phyloP scores from a whole-genome alignment of 306 rosid genomes.

The Trifolium pratense region DNA sequence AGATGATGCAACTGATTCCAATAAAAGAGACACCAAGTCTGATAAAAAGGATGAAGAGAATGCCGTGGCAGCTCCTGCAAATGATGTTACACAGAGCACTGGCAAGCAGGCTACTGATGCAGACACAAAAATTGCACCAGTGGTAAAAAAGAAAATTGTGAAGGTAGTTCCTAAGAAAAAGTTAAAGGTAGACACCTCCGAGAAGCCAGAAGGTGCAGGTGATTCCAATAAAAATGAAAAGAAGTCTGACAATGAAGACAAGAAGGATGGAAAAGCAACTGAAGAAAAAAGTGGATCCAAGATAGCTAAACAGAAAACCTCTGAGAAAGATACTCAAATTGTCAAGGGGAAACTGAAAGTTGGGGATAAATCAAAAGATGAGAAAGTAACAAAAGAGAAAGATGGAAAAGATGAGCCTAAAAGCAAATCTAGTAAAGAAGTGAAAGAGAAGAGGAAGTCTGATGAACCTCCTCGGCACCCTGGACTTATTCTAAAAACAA shows the following conservation, averaged over 20 bases:
- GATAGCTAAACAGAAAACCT: slow-evolving; percentile 54
- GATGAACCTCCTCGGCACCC: slow-evolving; percentile 98
- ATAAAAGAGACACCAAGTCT: slow-evolving; percentile 49
- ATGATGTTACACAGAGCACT: slow-evolving; percentile 45
- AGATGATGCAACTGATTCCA: slow-evolving; percentile 44
- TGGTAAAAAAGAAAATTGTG: slow-evolving; percentile 50
- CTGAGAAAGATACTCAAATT: slow-evolving; percentile 53
- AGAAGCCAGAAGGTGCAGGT: slow-evolving; percentile 47
- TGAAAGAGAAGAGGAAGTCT: slow-evolving; percentile 74
- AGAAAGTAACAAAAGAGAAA: slow-evolving; percentile 58
- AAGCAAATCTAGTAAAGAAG: slow-evolving; percentile 71
- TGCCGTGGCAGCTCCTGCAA: slow-evolving; percentile 43
- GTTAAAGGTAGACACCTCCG: slow-evolving; percentile 48
- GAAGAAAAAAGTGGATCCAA: slow-evolving; percentile 57
- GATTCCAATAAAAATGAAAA: slow-evolving; percentile 52
- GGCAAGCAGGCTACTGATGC: slow-evolving; percentile 54
- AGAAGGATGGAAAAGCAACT: slow-evolving; percentile 56
- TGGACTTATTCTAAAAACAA: slow-evolving; percentile 81
- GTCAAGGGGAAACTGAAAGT: slow-evolving; percentile 63
- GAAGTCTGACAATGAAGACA: slow-evolving; percentile 58
- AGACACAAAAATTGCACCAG: slow-evolving; percentile 41
- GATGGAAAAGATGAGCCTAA: slow-evolving; percentile 66
- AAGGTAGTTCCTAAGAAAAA: slow-evolving; percentile 51
- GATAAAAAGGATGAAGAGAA: slow-evolving; percentile 51
- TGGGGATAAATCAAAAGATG: slow-evolving; percentile 71